These are phyloP conservation scores for Xylariaceae sp. DNA, from an alignment of 2,329 filamentous ascomycete genomes.

Conservation along the genomic window DNA sequence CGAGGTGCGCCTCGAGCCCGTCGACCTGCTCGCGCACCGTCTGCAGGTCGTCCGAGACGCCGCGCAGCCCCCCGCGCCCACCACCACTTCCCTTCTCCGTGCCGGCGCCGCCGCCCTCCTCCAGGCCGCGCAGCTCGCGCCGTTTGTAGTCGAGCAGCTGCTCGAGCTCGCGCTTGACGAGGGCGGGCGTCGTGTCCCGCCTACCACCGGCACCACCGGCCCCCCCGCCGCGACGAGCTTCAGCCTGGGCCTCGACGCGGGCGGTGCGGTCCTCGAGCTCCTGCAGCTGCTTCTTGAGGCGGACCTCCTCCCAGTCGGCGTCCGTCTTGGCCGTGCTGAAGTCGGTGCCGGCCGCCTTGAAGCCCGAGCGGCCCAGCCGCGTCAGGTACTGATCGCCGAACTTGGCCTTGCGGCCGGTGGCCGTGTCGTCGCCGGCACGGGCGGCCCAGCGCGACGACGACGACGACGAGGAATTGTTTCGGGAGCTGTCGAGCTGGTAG, in stretches of 20 bases:
- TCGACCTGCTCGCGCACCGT: conserved; percentile 93
- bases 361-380: conserved; percentile 74
- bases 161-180: conserved; percentile 91
- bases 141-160: conserved; percentile 94
- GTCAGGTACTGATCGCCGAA: conserved; percentile 97
- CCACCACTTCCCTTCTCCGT: conserved; percentile 62
- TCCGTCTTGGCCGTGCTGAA: conserved; percentile 80
- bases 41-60: conserved; percentile 75
- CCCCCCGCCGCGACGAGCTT: conserved; percentile 42
- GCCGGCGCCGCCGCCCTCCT: conserved; percentile 61
- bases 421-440: conserved; percentile 69
- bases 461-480: conserved; percentile 45
- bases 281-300: conserved; percentile 82
- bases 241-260: conserved; percentile 67
- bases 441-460: conserved; percentile 71
- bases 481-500: conserved; percentile 79
- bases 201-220: no score
- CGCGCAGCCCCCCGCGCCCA: no score
- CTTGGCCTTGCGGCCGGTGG: conserved; percentile 86
- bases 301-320: conserved; percentile 89
- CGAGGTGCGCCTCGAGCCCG: conserved; percentile 75
- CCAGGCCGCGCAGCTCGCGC: conserved; percentile 65
- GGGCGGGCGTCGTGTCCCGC: conserved; percentile 73
- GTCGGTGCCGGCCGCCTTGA: conserved; percentile 80
- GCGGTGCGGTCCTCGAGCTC: conserved; percentile 86